Base-by-base conservation (phyloP, 805 yeast species). In the Teunomyces tritomae region DNA sequence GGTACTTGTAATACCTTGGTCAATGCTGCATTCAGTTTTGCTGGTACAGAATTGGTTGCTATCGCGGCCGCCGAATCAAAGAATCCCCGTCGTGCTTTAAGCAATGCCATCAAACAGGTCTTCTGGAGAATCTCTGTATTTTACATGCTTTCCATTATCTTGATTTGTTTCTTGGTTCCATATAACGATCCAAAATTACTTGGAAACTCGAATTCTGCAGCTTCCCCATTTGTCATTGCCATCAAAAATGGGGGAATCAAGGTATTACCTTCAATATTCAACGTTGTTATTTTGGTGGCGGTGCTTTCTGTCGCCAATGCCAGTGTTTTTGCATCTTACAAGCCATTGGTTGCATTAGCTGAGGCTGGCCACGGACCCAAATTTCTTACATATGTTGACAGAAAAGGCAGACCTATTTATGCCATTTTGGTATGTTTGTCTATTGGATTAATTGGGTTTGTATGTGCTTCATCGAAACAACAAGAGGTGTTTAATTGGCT, bases 351-450 rank as follows among this genome's bases (percentile, higher is more conserved):
- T 1, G 76, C 87, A 3, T 73, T 85, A 65, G 83, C 88, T 3
- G 81, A 80, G 39, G 84, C 81, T 62, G 83, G 85, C 13, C 75
- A 77, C 56, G 84, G 84, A 10, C 90, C 89, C 28, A 68, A 68
- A 44, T 57, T 74, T 17, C 75, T 84, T 47, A 81, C 82, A 28
- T 84, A 84, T 65, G 79, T 87, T 49, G 95, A 89, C 62, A 76
- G 85, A 53, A 73, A 71, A 46, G 96, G 96, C 46, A 78, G 96
- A 59, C 96, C 96, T 13, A 62, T 86, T 39, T 80, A 77, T 45
- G 90, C 89, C 16, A 80, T 86, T 56, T 51, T 65, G 3, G 69
- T 76, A 26, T 71, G 84, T 8, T 66, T 80, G 39, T 56, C 68
- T 8, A 68, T 82, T 61, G 87, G 86, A 20, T 65, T 82, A 48